Evolutionary conservation across 352 stramenopile species (phyloP).

Genomic region (Phytophthora kernoviae): DNA sequence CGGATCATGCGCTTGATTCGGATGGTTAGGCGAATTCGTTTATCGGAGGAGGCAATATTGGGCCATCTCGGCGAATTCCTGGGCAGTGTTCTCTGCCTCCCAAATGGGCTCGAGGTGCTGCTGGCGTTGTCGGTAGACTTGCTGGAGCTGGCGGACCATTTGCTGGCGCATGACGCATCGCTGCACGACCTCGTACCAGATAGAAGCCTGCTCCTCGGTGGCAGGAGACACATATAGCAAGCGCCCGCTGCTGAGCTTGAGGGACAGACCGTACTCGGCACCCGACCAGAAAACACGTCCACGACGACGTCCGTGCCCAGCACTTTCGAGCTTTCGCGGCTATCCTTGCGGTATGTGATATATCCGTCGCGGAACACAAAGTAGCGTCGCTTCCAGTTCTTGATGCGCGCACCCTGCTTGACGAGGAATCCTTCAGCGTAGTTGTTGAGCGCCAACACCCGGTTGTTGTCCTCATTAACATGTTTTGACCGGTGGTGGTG

Average conservation of each 20-base stretch:
- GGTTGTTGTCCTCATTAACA: constrained; percentile 24
- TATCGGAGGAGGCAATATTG: constrained; percentile 27
- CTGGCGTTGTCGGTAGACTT: constrained; percentile 44
- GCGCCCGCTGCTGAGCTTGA: constrained; percentile 54
- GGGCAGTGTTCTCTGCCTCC: constrained; percentile 38
- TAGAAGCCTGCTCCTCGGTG: constrained; percentile 57
- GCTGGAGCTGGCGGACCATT: constrained; percentile 40
- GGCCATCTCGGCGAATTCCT: constrained; percentile 21
- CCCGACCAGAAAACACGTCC: constrained; percentile 58
- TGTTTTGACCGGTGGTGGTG: constrained; percentile 26
- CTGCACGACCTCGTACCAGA: constrained; percentile 69
- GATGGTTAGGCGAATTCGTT: constrained; percentile 3
- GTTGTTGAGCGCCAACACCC: constrained; percentile 59
- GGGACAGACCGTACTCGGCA: constrained; percentile 52
- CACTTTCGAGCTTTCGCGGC: constrained; percentile 51
- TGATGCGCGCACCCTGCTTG: constrained; percentile 71
- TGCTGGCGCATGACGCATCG: constrained; percentile 49
- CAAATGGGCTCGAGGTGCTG: constrained; percentile 49
- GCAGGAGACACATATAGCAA: constrained; percentile 51
- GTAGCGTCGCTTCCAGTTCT: constrained; percentile 81
- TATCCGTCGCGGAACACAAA: constrained; percentile 77
- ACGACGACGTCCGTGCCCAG: constrained; percentile 53
- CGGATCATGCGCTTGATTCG: constrained; percentile 1
- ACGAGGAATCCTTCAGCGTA: constrained; percentile 72
- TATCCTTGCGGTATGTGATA: constrained; percentile 68